Evolutionary conservation across 164 flowering plant genomes (phyloP).

Genomic region (Saururus chinensis): DNA sequence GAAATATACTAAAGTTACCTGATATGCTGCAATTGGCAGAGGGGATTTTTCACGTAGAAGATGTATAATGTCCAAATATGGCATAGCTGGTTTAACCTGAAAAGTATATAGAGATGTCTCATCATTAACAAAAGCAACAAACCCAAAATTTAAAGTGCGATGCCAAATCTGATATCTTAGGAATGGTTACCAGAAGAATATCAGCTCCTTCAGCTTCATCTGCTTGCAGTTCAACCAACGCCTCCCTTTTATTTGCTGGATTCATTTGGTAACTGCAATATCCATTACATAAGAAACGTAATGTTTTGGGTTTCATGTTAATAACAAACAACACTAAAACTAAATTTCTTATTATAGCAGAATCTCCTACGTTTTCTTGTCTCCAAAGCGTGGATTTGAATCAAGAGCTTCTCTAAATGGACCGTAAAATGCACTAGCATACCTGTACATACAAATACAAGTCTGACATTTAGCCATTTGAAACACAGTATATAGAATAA

Average conservation of each 20-base stretch:
- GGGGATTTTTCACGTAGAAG: slow-evolving; percentile 76
- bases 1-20: slow-evolving; percentile 33
- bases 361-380: slow-evolving; percentile 84
- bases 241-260: slow-evolving; percentile 93
- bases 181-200: slow-evolving; percentile 54
- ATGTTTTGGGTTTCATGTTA: not conserved
- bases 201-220: slow-evolving; percentile 98
- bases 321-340: not conserved
- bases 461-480: not conserved
- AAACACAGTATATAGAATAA: not conserved
- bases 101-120: not conserved
- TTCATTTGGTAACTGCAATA: slow-evolving; percentile 89
- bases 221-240: slow-evolving; percentile 57
- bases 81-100: slow-evolving; percentile 93
- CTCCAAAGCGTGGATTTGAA: slow-evolving; percentile 98
- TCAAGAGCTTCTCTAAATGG: slow-evolving; percentile 94
- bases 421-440: slow-evolving; percentile 95
- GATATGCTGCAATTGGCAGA: slow-evolving; percentile 95
- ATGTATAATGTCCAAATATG: slow-evolving; percentile 82
- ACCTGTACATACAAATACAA: slow-evolving; percentile 32
- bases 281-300: not conserved
- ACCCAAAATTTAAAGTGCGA: not conserved
- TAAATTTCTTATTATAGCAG: not conserved
- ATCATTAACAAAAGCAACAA: not conserved
- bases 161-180: not conserved